phyloP scores from a whole-genome alignment of 129 eudicot genomes.

The Centaurea solstitialis region DNA sequence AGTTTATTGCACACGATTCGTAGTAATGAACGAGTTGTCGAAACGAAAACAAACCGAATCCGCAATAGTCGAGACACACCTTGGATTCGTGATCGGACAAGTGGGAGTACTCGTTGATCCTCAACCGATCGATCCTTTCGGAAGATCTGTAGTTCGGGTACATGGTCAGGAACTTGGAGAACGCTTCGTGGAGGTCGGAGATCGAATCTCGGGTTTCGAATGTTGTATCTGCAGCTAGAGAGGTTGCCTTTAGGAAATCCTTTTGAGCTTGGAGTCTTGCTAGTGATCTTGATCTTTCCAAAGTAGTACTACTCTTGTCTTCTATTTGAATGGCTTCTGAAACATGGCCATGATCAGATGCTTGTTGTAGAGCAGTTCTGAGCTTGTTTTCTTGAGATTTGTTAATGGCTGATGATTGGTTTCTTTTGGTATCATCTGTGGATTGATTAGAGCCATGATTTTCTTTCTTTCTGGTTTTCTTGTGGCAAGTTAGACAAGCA shows the following conservation, averaged over 20 bases:
- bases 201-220: slow-evolving; percentile 68
- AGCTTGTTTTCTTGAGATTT: slow-evolving; percentile 77
- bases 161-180: slow-evolving; percentile 81
- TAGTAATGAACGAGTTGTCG: slow-evolving; percentile 75
- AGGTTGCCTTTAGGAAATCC: slow-evolving; percentile 86
- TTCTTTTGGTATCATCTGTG: slow-evolving; percentile 46
- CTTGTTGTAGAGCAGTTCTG: slow-evolving; percentile 87
- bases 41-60: slow-evolving; percentile 91
- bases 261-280: slow-evolving; percentile 87
- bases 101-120: slow-evolving; percentile 76
- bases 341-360: slow-evolving; percentile 82
- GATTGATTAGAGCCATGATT: slow-evolving; percentile 42
- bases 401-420: slow-evolving; percentile 62
- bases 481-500: slow-evolving; percentile 65
- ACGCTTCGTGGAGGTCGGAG: slow-evolving; percentile 55
- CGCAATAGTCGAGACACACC: slow-evolving; percentile 98
- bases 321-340: slow-evolving; percentile 49
- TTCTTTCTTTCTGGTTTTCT: slow-evolving; percentile 59
- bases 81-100: slow-evolving; percentile 56
- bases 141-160: slow-evolving; percentile 82
- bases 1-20: slow-evolving; percentile 77
- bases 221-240: slow-evolving; percentile 82
- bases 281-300: slow-evolving; percentile 84
- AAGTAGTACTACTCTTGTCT: slow-evolving; percentile 46
- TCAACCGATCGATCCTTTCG: slow-evolving; percentile 77